Percentiles rank a stretch among this genome's conserved stretches.
Conservation (phyloP, 768 basidiomycete species). For the Suillus subluteus region DNA sequence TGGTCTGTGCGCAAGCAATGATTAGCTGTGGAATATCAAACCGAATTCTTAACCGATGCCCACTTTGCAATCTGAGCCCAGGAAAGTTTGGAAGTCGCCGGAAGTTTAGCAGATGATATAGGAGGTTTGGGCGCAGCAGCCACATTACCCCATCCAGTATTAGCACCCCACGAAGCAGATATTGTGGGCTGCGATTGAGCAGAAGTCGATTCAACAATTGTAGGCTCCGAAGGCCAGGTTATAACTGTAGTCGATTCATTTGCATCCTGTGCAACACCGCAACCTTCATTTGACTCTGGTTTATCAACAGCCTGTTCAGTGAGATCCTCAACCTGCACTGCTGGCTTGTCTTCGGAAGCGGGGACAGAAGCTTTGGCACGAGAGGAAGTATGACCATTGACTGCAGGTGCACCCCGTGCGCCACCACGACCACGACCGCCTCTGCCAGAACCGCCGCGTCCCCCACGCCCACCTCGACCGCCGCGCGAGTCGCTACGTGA, state of each 20-base stretch:
- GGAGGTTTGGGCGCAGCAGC: constrained; percentile 27
- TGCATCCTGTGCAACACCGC: constrained; percentile 19
- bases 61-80: constrained; percentile 88
- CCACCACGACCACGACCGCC: constrained; percentile 46
- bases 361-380: constrained; percentile 33
- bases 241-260: constrained; percentile 14
- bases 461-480: constrained; percentile 56
- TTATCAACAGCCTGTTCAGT: constrained; percentile 22
- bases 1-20: constrained; percentile 44
- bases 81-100: constrained; percentile 77
- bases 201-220: constrained; percentile 16
- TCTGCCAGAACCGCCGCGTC: constrained; percentile 59
- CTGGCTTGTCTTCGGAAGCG: constrained; percentile 35
- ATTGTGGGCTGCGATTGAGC: constrained; percentile 22
- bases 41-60: constrained; percentile 24
- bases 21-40: constrained; percentile 12
- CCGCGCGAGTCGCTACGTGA: constrained; percentile 53
- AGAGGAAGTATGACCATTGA: constrained; percentile 37
- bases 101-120: constrained; percentile 48
- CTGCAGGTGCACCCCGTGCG: constrained; percentile 38
- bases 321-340: constrained; percentile 21
- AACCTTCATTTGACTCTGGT: constrained; percentile 21
- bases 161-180: constrained; percentile 38
- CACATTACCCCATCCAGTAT: constrained; percentile 42
- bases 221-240: constrained; percentile 19